phyloP scores from a whole-genome alignment of 371 early-diverging fungal genomes.

The Mortierella sp. region DNA sequence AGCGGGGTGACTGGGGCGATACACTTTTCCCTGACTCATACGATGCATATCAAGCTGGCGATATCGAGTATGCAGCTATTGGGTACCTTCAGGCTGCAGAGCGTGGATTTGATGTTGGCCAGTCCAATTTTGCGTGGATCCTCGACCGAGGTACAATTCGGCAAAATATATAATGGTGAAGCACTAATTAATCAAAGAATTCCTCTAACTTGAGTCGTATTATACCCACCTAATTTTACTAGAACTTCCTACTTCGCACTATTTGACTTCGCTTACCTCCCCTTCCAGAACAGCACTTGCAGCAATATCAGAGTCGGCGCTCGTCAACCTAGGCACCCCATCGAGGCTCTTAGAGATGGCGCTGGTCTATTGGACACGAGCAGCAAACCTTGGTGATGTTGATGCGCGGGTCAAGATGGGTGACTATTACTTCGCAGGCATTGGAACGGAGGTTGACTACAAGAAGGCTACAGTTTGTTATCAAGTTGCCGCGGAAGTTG shows the following conservation, averaged over 20 bases:
- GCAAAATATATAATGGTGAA: too few species aligned
- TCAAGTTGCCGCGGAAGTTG: conserved; percentile 87
- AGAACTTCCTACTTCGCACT: conserved; percentile 37
- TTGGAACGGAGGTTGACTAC: conserved; percentile 76
- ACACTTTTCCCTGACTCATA: conserved; percentile 73
- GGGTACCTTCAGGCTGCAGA: conserved; percentile 88
- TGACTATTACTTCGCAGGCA: conserved; percentile 93
- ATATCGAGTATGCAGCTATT: conserved; percentile 77
- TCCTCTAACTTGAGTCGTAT: not conserved
- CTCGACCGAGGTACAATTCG: conserved; percentile 74
- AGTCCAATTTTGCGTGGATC: conserved; percentile 91
- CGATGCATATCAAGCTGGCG: conserved; percentile 67
- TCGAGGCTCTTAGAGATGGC: conserved; percentile 67
- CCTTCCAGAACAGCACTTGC: conserved; percentile 26
- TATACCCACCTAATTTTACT: not conserved
- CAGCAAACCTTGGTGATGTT: conserved; percentile 94
- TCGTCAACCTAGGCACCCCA: conserved; percentile 27
- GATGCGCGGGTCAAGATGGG: conserved; percentile 94
- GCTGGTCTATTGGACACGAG: conserved; percentile 91
- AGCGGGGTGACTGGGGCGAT: conserved; percentile 87
- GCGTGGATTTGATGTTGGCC: conserved; percentile 85
- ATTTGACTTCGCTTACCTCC: conserved; percentile 36
- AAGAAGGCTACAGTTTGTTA: conserved; percentile 91
- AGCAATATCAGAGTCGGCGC: conserved; percentile 22
- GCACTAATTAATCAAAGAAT: not conserved